Conservation (phyloP, 2,329 filamentous ascomycete species). For the Trichoderma atrobrunneum region DNA sequence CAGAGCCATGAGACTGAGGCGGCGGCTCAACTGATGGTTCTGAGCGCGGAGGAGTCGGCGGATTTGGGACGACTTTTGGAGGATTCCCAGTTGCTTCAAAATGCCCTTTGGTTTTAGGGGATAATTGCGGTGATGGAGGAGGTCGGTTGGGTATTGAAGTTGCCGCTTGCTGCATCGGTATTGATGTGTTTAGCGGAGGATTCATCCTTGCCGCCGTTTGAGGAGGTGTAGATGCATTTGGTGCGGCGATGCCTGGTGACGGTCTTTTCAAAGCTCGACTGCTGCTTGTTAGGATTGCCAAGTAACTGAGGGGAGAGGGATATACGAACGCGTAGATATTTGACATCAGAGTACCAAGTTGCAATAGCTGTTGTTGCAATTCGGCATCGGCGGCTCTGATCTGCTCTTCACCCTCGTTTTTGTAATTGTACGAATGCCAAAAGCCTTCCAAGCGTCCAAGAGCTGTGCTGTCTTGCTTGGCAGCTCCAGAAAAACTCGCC, state of each 20-base stretch:
- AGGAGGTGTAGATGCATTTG: not conserved
- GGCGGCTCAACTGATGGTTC: constrained; percentile 2
- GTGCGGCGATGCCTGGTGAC: constrained; percentile 4
- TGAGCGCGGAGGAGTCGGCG: constrained; percentile 11
- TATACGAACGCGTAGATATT: constrained; percentile 34
- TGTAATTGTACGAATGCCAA: constrained; percentile 35
- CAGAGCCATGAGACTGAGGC: not conserved
- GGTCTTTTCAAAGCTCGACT: constrained; percentile 33
- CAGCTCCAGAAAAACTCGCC: constrained; percentile 28
- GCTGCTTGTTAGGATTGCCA: not conserved
- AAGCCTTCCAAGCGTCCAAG: constrained; percentile 30
- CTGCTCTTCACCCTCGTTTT: constrained; percentile 33
- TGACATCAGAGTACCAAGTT: constrained; percentile 32
- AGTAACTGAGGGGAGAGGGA: too few relatives aligned
- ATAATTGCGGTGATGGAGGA: constrained; percentile 6
- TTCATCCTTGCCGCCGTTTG: not conserved
- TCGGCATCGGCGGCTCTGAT: constrained; percentile 31
- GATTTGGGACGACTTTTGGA: not conserved
- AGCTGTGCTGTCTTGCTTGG: constrained; percentile 22
- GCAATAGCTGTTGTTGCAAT: constrained; percentile 30
- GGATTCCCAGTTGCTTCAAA: not conserved
- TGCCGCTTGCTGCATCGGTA: not conserved
- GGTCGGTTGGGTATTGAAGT: not conserved
- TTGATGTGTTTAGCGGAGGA: not conserved
- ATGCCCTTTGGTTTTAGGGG: not conserved